Evolutionary conservation across 257 asterid genomes (phyloP).

Genomic region (Gentiana macrophylla): DNA sequence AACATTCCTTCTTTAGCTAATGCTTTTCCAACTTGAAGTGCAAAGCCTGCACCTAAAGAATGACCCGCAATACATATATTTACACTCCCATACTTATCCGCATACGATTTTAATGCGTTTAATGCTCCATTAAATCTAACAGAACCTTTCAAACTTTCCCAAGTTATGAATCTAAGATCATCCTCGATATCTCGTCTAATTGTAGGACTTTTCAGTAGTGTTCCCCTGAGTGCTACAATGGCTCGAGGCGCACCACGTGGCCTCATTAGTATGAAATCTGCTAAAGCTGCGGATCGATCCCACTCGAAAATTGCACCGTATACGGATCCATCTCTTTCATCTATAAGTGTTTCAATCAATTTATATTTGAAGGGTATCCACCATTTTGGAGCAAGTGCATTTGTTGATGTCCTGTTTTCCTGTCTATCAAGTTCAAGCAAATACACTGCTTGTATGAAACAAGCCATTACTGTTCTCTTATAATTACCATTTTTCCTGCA

Average conservation of each 20-base stretch:
- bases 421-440: conserved; percentile 91
- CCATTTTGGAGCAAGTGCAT: conserved; percentile 98
- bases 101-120: conserved; percentile 41
- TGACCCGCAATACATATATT: conserved; percentile 83
- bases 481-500: conserved; percentile 85
- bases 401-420: conserved; percentile 52
- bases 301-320: conserved; percentile 90
- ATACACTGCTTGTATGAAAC: conserved; percentile 95
- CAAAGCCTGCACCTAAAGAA: conserved; percentile 93
- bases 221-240: conserved; percentile 83
- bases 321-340: conserved; percentile 88
- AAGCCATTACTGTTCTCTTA: conserved; percentile 79
- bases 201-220: conserved; percentile 68
- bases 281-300: conserved; percentile 86
- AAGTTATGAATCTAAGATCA: conserved; percentile 81
- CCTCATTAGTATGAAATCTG: conserved; percentile 60
- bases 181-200: conserved; percentile 87
- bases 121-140: conserved; percentile 58
- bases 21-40: conserved; percentile 93
- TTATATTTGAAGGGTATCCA: conserved; percentile 94
- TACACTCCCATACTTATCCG: conserved; percentile 66
- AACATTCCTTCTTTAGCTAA: conserved; percentile 84
- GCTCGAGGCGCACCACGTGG: conserved; percentile 93
- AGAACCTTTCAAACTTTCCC: conserved; percentile 92
- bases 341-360: conserved; percentile 53